Conservation (phyloP, 1,139 yeast species). For the Yamadazyma taylorii region DNA sequence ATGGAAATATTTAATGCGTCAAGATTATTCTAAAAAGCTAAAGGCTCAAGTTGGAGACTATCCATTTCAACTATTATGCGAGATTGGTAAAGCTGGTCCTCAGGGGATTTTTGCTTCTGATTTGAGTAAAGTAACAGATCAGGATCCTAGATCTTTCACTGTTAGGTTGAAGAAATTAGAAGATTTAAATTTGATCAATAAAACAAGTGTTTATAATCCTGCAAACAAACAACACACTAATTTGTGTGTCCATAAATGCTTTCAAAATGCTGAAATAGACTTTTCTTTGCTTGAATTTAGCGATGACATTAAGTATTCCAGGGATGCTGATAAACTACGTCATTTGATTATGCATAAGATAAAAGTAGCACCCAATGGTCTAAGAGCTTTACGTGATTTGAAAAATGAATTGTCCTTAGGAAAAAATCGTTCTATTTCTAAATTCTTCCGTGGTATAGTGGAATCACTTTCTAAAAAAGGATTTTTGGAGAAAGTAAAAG, state of each 20-base stretch:
- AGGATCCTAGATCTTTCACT: slow-evolving; percentile 72
- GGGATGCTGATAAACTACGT: slow-evolving; percentile 32
- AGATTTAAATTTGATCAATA: slow-evolving; percentile 47
- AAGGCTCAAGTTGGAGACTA: slow-evolving; percentile 39
- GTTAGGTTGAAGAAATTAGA: slow-evolving; percentile 57
- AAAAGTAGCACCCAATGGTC: slow-evolving; percentile 64
- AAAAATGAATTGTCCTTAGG: slow-evolving; percentile 61
- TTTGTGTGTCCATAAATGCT: slow-evolving; percentile 46
- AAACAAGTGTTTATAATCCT: slow-evolving; percentile 39
- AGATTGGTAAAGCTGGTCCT: slow-evolving; percentile 54
- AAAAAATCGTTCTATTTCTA: slow-evolving; percentile 40
- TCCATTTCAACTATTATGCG: slow-evolving; percentile 43
- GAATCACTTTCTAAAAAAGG: slow-evolving; percentile 52
- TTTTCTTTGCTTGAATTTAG: slow-evolving; percentile 28
- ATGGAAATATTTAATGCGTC: slow-evolving; percentile 42
- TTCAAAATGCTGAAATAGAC: slow-evolving; percentile 37
- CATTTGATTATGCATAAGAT: slow-evolving; percentile 52
- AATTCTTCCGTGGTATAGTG: slow-evolving; percentile 53
- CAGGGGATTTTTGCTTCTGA: slow-evolving; percentile 60
- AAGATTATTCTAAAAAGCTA: slow-evolving; percentile 32
- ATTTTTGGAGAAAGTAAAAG: slow-evolving; percentile 57
- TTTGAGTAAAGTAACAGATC: slow-evolving; percentile 55
- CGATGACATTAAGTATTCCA: slow-evolving; percentile 28
- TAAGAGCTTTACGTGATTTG: slow-evolving; percentile 67
- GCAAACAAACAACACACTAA: slow-evolving; percentile 51